phyloP scores from a whole-genome alignment of 2,329 filamentous ascomycete genomes.

The Orbilia javanica region DNA sequence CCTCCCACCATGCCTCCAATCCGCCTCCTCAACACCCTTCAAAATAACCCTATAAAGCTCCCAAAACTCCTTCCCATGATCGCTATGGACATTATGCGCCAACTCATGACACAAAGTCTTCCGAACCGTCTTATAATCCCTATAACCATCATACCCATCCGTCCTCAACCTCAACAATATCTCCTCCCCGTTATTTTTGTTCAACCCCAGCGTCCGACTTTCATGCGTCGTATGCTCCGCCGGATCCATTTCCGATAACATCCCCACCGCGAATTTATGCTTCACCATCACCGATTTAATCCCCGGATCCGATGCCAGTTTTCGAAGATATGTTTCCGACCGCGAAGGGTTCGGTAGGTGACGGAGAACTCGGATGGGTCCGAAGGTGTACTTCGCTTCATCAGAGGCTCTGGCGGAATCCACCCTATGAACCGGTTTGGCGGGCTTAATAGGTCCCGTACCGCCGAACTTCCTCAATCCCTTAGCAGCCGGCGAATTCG shows the following conservation, averaged over 20 bases:
- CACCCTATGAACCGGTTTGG: slow-evolving; percentile 64
- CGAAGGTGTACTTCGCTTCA: slow-evolving; percentile 83
- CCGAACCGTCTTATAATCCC: slow-evolving; percentile 91
- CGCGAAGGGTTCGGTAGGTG: slow-evolving; percentile 82
- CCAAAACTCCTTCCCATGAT: slow-evolving; percentile 92
- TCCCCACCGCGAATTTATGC: slow-evolving; percentile 84
- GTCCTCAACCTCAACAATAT: slow-evolving; percentile 93
- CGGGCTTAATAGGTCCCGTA: slow-evolving; percentile 65
- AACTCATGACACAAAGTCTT: slow-evolving; percentile 95
- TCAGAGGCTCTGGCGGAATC: slow-evolving; percentile 69
- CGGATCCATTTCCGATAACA: slow-evolving; percentile 97
- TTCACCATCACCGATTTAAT: slow-evolving; percentile 85
- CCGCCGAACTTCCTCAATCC: slow-evolving; percentile 65
- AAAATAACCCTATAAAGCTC: slow-evolving; percentile 82
- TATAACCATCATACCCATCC: slow-evolving; percentile 91
- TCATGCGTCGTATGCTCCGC: slow-evolving; percentile 80
- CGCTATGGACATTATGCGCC: slow-evolving; percentile 87
- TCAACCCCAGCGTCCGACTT: slow-evolving; percentile 78
- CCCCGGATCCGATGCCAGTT: slow-evolving; percentile 83
- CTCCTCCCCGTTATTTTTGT: slow-evolving; percentile 86
- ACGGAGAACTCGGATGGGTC: slow-evolving; percentile 78
- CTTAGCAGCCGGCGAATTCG: slow-evolving; percentile 25
- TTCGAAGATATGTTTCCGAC: slow-evolving; percentile 78
- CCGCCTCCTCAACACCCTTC: slow-evolving; percentile 81
- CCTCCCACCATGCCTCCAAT: slow-evolving; percentile 80